phyloP scores from a whole-genome alignment of 805 yeast species.

The Pachysolen tannophilus region DNA sequence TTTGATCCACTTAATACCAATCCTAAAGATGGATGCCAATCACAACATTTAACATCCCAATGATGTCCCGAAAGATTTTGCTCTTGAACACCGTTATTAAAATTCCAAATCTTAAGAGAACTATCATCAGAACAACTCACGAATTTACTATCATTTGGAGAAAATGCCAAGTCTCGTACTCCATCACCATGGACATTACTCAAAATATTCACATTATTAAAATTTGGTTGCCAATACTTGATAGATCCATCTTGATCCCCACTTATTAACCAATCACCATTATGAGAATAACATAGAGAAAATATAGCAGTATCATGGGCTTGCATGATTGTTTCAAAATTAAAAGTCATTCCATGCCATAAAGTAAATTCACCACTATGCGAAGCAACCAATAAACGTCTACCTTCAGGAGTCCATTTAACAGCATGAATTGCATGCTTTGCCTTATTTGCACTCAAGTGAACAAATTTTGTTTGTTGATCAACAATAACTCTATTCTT shows the following conservation, averaged over 20 bases:
- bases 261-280: conserved; percentile 89
- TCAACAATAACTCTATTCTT: conserved; percentile 42
- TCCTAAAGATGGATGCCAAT: conserved; percentile 92
- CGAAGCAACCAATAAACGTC: conserved; percentile 82
- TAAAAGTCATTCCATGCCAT: conserved; percentile 94
- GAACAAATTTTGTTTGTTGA: conserved; percentile 75
- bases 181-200: conserved; percentile 71
- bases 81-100: conserved; percentile 82
- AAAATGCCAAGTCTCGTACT: conserved; percentile 78
- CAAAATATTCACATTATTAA: conserved; percentile 84
- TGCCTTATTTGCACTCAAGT: conserved; percentile 83
- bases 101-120: conserved; percentile 87
- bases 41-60: conserved; percentile 97
- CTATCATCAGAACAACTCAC: conserved; percentile 95
- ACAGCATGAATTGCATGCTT: conserved; percentile 84
- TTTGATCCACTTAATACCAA: conserved; percentile 89
- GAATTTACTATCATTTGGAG: conserved; percentile 86
- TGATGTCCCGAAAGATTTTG: conserved; percentile 81
- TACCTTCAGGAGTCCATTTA: conserved; percentile 96
- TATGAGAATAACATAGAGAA: conserved; percentile 72
- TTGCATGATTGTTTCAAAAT: conserved; percentile 96
- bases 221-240: conserved; percentile 97
- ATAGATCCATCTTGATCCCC: conserved; percentile 90
- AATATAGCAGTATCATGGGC: conserved; percentile 92
- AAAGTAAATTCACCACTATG: conserved; percentile 93